Conservation (phyloP, 495 filamentous ascomycete genomes). For the Beverwykella pulmonaria region DNA sequence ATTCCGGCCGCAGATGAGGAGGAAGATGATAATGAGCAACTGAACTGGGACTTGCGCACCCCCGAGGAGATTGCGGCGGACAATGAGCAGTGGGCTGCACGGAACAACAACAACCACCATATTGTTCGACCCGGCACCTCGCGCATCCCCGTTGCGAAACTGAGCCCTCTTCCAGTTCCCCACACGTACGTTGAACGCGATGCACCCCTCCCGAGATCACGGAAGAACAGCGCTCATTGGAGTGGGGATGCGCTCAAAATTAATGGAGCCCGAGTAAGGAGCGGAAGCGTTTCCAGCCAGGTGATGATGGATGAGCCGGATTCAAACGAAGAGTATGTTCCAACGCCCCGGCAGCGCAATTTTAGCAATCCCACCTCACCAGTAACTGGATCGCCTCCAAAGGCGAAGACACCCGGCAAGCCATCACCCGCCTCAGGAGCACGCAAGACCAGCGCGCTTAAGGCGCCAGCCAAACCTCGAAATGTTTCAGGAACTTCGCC, state of each 20-base stretch:
- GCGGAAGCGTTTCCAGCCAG: constrained; percentile 67
- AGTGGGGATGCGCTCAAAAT: constrained; percentile 62
- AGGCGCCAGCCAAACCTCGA: constrained; percentile 42
- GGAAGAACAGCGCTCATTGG: constrained; percentile 52
- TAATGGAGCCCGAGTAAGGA: constrained; percentile 67
- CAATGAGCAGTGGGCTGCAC: constrained; percentile 49
- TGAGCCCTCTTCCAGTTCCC: constrained; percentile 76
- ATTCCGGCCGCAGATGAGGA: constrained; percentile 48
- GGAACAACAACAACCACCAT: constrained; percentile 43
- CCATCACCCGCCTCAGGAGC: constrained; percentile 39
- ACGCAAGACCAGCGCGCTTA: constrained; percentile 38
- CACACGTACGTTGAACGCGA: constrained; percentile 70
- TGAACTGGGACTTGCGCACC: constrained; percentile 71
- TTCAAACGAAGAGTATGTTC: constrained; percentile 38
- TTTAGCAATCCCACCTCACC: constrained; percentile 54
- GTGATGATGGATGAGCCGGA: constrained; percentile 57
- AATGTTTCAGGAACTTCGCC: constrained; percentile 48
- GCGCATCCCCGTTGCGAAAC: constrained; percentile 79
- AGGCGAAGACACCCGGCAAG: constrained; percentile 42
- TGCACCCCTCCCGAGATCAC: constrained; percentile 65
- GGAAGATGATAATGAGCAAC: constrained; percentile 45
- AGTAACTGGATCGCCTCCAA: constrained; percentile 47
- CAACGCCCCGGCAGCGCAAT: constrained; percentile 32
- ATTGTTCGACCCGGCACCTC: constrained; percentile 56
- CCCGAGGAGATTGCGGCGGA: constrained; percentile 77